phyloP scores from a whole-genome alignment of 176 grass and related monocot species.

The Bothriochloa decipiens region DNA sequence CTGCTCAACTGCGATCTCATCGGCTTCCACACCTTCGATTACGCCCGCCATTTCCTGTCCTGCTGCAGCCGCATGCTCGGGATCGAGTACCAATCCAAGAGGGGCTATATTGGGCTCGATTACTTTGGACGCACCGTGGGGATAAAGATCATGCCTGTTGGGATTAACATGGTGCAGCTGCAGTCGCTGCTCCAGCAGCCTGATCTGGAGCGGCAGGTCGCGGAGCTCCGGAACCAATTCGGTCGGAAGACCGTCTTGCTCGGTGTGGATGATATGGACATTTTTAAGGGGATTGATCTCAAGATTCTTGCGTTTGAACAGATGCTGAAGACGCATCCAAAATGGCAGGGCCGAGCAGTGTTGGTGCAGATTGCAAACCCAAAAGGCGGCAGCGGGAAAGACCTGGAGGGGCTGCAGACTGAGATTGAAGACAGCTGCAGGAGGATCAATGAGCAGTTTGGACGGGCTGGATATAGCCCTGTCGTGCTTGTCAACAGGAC shows the following conservation, averaged over 20 bases:
- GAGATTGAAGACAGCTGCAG: conserved; percentile 37
- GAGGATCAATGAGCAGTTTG: conserved; percentile 52
- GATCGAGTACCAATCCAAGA: conserved; percentile 64
- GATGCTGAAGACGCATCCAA: conserved; percentile 46
- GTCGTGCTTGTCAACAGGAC: conserved; percentile 47
- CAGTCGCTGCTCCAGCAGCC: conserved; percentile 52
- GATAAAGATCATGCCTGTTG: conserved; percentile 65
- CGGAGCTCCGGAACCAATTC: conserved; percentile 56
- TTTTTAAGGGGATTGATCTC: conserved; percentile 58
- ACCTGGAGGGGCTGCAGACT: conserved; percentile 35
- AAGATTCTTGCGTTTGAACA: conserved; percentile 56
- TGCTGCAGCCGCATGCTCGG: conserved; percentile 68
- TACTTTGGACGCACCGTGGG: conserved; percentile 60
- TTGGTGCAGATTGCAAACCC: conserved; percentile 54
- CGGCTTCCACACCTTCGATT: conserved; percentile 58
- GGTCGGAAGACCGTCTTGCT: conserved; percentile 56
- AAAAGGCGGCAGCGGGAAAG: conserved; percentile 41
- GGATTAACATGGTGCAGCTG: conserved; percentile 58
- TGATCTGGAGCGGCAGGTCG: conserved; percentile 52
- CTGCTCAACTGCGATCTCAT: conserved; percentile 66
- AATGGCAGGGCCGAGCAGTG: conserved; percentile 56
- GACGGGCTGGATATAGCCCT: conserved; percentile 47
- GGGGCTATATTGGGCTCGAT: conserved; percentile 58
- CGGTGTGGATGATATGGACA: conserved; percentile 54
- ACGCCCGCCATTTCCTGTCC: conserved; percentile 60